Percentiles rank a stretch among this genome's conserved stretches.
phyloP scores from a whole-genome alignment of 2,329 filamentous ascomycete species.

The Cyphellophora attinorum region DNA sequence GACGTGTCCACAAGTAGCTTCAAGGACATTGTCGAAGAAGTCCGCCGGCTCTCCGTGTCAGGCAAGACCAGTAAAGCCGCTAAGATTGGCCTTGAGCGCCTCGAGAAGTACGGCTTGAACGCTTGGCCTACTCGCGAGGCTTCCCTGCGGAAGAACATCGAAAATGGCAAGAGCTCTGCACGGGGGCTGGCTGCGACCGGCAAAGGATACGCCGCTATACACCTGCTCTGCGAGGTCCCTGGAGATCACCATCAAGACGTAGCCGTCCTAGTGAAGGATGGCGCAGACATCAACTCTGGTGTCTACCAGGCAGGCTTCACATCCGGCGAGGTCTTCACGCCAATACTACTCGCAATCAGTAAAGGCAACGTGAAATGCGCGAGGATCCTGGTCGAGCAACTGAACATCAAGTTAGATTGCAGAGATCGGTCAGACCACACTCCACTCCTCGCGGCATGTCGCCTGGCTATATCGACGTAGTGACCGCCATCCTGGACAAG shows the following conservation, averaged over 20 bases:
- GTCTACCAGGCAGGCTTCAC: slow-evolving; percentile 10
- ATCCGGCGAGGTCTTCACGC: slow-evolving; percentile 11
- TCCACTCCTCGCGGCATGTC: slow-evolving; percentile 13
- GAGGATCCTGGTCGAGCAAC: slow-evolving; percentile 7
- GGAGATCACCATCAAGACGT: slow-evolving; percentile 13
- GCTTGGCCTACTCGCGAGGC: slow-evolving; percentile 12
- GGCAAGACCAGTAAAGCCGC: slow-evolving; percentile 9
- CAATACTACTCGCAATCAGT: slow-evolving; percentile 11
- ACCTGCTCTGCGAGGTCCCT: slow-evolving; percentile 16
- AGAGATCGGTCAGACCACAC: slow-evolving; percentile 9
- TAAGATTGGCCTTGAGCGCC: slow-evolving; percentile 11
- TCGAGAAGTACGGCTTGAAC: slow-evolving; percentile 13
- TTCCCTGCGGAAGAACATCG: slow-evolving; percentile 14
- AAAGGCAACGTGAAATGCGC: slow-evolving; percentile 11
- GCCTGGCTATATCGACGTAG: too few relatives aligned
- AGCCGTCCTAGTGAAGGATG: slow-evolving; percentile 11
- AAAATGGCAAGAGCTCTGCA: slow-evolving; percentile 6
- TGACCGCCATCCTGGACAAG: too few relatives aligned
- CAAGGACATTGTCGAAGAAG: too few relatives aligned
- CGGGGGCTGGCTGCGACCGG: slow-evolving; percentile 12
- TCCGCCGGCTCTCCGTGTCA: slow-evolving; percentile 7
- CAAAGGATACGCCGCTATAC: slow-evolving; percentile 12
- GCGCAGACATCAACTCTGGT: slow-evolving; percentile 13
- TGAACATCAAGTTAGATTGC: slow-evolving; percentile 7
- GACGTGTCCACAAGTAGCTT: too few relatives aligned